Conservation (phyloP, 805 yeast species). For the Hanseniaspora osmophila region DNA sequence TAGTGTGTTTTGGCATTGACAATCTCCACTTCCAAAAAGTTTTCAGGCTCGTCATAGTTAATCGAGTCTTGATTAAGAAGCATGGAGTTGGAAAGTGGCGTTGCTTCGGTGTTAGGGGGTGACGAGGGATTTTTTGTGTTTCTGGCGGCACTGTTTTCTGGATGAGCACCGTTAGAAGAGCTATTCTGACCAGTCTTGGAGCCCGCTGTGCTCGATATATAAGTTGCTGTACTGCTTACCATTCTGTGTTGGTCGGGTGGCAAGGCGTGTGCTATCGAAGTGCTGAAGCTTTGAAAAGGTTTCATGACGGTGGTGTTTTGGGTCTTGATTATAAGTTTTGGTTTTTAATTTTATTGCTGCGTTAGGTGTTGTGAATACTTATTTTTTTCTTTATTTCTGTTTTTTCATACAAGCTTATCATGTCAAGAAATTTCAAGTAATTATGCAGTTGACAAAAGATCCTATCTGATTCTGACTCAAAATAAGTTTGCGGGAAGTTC, state of each 20-base stretch:
- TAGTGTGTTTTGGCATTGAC: conserved; percentile 21
- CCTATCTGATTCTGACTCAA: too few species aligned
- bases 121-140: neutral
- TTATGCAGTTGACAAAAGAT: too few species aligned
- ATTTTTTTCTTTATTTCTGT: too few species aligned
- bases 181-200: too few species aligned
- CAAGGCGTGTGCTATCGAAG: conserved; percentile 1
- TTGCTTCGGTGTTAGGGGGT: too few species aligned
- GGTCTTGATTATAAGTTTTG: neutral
- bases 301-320: neutral
- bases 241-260: neutral
- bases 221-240: neutral
- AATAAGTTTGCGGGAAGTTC: too few species aligned
- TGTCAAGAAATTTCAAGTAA: too few species aligned
- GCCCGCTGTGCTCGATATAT: neutral
- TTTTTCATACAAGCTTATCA: too few species aligned
- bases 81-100: neutral
- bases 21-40: conserved; percentile 84
- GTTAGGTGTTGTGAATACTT: neutral
- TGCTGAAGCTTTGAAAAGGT: conserved; percentile 4
- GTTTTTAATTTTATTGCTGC: neutral
- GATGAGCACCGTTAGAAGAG: neutral
- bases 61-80: conserved; percentile 3
- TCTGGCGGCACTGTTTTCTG: neutral
- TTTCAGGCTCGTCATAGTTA: conserved; percentile 81